phyloP scores from a whole-genome alignment of 495 filamentous ascomycete species.

The Talaromyces stipitatus region DNA sequence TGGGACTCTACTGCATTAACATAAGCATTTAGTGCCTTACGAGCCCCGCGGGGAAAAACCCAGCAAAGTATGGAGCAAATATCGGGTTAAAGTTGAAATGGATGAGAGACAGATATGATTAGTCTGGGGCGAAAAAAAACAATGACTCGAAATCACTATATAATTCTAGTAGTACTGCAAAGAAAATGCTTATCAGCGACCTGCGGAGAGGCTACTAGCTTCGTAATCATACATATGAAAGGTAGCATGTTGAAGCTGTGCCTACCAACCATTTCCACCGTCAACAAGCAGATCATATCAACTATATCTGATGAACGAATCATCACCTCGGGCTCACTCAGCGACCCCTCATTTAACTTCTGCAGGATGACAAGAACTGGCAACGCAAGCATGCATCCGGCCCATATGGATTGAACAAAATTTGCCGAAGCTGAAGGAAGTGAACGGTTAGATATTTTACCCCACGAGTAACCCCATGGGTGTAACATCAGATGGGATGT shows the following conservation, averaged over 20 bases:
- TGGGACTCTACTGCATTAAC: not conserved
- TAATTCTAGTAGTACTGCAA: not conserved
- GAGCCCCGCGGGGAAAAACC: not conserved
- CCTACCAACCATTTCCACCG: not conserved
- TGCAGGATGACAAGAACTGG: not conserved
- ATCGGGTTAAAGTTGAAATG: not conserved
- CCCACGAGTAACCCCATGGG: not conserved
- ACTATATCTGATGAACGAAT: not conserved
- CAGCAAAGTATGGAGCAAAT: not conserved
- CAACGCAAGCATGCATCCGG: not conserved
- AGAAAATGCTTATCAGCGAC: not conserved
- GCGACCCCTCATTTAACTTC: not conserved
- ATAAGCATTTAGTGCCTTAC: not conserved
- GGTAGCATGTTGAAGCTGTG: not conserved
- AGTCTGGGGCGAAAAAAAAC: not conserved
- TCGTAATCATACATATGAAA: not conserved
- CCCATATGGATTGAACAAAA: not conserved
- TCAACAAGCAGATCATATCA: not conserved
- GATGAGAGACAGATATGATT: not conserved
- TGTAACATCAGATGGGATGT: constrained; percentile 1
- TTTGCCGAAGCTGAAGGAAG: not conserved
- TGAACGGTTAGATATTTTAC: not conserved
- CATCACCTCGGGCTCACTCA: not conserved
- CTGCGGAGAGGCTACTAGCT: not conserved
- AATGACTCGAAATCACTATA: not conserved